A percentile compares a stretch with the other conserved stretches of the same genome.
phyloP scores from a whole-genome alignment of 495 filamentous ascomycete species.

The Penicillium egyptiacum region DNA sequence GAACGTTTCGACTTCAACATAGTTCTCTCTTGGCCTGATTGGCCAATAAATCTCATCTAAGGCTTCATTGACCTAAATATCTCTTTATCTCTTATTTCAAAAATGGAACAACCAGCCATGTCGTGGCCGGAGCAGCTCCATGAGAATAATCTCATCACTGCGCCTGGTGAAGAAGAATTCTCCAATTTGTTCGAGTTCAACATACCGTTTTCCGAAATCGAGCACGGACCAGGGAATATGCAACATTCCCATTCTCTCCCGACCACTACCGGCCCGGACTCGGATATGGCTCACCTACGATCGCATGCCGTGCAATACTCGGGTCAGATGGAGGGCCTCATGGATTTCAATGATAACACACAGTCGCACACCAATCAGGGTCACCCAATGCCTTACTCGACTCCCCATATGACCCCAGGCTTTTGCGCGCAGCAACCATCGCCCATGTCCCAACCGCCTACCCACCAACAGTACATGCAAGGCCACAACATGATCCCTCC shows the following conservation, averaged over 20 bases:
- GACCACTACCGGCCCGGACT: slow-evolving; percentile 33
- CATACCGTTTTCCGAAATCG: slow-evolving; percentile 50
- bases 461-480: slow-evolving; percentile 53
- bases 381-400: slow-evolving; percentile 32
- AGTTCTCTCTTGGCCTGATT: not conserved
- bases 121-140: slow-evolving; percentile 45
- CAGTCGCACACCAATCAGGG: slow-evolving; percentile 25
- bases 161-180: slow-evolving; percentile 50
- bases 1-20: not conserved
- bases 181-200: slow-evolving; percentile 55
- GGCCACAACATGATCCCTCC: slow-evolving; percentile 73
- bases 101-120: slow-evolving; percentile 45
- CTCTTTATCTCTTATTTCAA: not conserved
- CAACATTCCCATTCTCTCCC: slow-evolving; percentile 36
- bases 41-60: not conserved
- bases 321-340: slow-evolving; percentile 33
- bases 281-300: slow-evolving; percentile 32
- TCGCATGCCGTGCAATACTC: slow-evolving; percentile 29
- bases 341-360: slow-evolving; percentile 33
- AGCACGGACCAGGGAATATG: slow-evolving; percentile 41
- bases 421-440: slow-evolving; percentile 43
- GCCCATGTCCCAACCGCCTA: slow-evolving; percentile 55
- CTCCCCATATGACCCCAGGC: slow-evolving; percentile 36
- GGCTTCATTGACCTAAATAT: not conserved
- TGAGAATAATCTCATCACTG: slow-evolving; percentile 33